These are phyloP conservation scores for Gossypium trilobum DNA, from an alignment of 441 rosid species.

Conservation along the genomic window DNA sequence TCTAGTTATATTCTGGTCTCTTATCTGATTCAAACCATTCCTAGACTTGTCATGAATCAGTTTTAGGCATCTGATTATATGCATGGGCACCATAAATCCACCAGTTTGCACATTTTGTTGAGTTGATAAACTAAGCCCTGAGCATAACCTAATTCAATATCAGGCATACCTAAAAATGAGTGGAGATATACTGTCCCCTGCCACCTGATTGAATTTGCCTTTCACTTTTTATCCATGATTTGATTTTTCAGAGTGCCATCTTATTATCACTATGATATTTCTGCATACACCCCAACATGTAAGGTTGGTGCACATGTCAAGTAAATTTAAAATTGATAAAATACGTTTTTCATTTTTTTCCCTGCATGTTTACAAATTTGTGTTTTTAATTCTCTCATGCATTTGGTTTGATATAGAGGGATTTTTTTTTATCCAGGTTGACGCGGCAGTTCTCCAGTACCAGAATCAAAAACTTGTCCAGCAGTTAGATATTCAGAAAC, in stretches of 20 bases:
- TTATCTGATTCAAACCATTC: not conserved
- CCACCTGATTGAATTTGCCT: not conserved
- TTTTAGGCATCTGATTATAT: not conserved
- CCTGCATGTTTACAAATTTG: not conserved
- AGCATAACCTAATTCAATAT: not conserved
- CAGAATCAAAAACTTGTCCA: conserved; percentile 83
- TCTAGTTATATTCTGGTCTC: not conserved
- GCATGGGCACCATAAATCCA: not conserved
- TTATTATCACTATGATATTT: not conserved
- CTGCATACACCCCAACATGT: not conserved
- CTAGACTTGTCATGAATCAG: not conserved
- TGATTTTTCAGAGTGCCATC: not conserved
- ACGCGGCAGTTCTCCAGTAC: conserved; percentile 61
- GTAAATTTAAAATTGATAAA: not conserved
- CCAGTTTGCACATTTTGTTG: not conserved
- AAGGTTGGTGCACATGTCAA: not conserved
- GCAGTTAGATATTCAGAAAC: conserved; percentile 64
- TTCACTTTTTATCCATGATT: not conserved
- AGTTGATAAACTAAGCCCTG: not conserved
- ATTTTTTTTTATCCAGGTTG: conserved; percentile 38
- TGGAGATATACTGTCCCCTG: not conserved
- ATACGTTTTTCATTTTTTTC: not conserved
- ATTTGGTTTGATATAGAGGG: not conserved
- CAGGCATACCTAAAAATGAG: not conserved
- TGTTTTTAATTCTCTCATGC: not conserved